Conservation (phyloP, 2,329 filamentous ascomycete species). For the Daldinia sp. region DNA sequence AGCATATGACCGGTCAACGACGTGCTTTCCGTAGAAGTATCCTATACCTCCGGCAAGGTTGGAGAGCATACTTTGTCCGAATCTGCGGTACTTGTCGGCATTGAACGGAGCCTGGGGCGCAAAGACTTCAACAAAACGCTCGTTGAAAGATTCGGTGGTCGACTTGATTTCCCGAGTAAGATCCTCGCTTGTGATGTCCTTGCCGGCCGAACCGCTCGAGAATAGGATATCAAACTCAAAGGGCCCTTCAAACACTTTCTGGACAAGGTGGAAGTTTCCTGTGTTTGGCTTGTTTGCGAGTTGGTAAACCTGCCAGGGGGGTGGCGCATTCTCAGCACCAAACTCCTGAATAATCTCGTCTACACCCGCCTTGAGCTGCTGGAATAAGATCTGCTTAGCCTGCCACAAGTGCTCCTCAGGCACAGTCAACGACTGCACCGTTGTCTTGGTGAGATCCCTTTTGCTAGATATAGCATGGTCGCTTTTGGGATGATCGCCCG, state of each 20-base stretch:
- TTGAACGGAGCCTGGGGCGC: constrained; percentile 81
- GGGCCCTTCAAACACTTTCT: constrained; percentile 89
- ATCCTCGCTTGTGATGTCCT: constrained; percentile 68
- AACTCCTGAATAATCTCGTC: constrained; percentile 62
- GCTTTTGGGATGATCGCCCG: constrained; percentile 71
- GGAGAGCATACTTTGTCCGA: constrained; percentile 91
- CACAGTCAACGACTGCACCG: constrained; percentile 78
- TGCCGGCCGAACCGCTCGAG: constrained; percentile 77
- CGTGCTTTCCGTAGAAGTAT: constrained; percentile 89
- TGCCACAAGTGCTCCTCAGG: constrained; percentile 84
- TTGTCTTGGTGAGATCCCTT: constrained; percentile 80
- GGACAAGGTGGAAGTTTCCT: constrained; percentile 88
- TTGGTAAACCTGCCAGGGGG: constrained; percentile 87
- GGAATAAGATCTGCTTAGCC: constrained; percentile 73
- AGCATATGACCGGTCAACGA: constrained; percentile 93
- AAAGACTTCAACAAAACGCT: constrained; percentile 80
- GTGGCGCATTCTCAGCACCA: constrained; percentile 74
- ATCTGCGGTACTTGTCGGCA: constrained; percentile 77
- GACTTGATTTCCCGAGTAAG: constrained; percentile 77
- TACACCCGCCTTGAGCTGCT: constrained; percentile 65
- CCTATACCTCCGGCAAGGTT: constrained; percentile 95
- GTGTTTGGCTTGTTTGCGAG: constrained; percentile 74
- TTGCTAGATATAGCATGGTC: constrained; percentile 73
- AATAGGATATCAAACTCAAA: constrained; percentile 97
- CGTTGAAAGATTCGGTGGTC: constrained; percentile 75